Base-by-base conservation (phyloP, 495 filamentous ascomycete species). In the Xylaria cubensis region DNA sequence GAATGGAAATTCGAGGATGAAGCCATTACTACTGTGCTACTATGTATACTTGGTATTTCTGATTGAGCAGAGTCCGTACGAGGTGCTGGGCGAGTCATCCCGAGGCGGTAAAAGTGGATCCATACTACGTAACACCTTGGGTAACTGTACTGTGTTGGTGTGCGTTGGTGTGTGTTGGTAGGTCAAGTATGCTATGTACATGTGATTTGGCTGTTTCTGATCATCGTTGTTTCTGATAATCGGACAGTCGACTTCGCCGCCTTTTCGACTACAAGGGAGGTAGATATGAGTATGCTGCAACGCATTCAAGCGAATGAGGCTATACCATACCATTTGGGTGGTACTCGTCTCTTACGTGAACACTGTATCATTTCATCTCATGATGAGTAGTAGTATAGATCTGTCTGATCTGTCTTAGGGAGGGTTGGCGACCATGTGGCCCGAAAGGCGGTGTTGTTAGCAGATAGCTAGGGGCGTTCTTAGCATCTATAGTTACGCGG, bases 81-180 rank as follows among this genome's bases (percentile, higher is more conserved):
- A 6, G 34, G 34, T 29, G 39, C 64, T 51, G 34, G 3, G 17
- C 36, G 61, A 67, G 65, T 67, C 65, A 67, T 67, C 65, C 10
- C 65, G 65, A 42, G 29, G 32, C 19, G 44, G 48, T 29, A 24
- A 24, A 17, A 55, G 50, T 34, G 29, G 65, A 36, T 8, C 15
- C 32, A 56, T 56, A 36, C 65, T 67, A 55, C 65, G 65, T 67
- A 55, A 36, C 34, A 67, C 65, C 26, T 42, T 42, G 39, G 39
- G 39, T 42, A 42, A 39, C 36, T 39, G 36, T 39, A 39, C 36
- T 39, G 36, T 39, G 6, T 8, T 39, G 34, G 34, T n/a, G 34
- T 36, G 34, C 3, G 6, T 36, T 36, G 6, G 34, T 36, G 4
- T 8, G 6, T 39, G 36, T 19, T 59, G 4, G 17, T 58, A 36